These are phyloP conservation scores for Oenanthe sinensis DNA, from an alignment of 129 eudicot genomes.

Conservation along the genomic window DNA sequence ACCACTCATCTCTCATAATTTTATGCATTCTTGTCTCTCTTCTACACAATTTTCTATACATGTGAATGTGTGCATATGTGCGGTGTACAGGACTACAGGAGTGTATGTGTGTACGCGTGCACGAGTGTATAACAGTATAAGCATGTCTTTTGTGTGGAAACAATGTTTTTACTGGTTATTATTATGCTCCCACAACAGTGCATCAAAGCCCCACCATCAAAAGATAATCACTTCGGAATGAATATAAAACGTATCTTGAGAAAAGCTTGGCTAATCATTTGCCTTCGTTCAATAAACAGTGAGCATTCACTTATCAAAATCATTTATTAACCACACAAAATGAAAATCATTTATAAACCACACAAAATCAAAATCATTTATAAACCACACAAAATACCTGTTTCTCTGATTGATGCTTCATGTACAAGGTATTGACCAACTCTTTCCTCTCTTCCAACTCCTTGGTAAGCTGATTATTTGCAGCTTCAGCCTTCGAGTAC, in stretches of 20 bases:
- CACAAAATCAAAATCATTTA: not conserved
- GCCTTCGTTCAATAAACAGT: not conserved
- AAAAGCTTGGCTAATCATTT: not conserved
- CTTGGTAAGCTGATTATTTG: conserved; percentile 49
- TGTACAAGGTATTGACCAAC: conserved; percentile 59
- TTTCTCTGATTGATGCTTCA: conserved; percentile 79
- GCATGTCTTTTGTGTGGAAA: not conserved
- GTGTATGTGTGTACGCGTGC: not conserved
- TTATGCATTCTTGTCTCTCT: not conserved
- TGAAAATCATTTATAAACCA: not conserved
- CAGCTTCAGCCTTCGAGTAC: conserved; percentile 61
- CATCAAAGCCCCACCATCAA: not conserved
- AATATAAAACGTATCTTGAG: not conserved
- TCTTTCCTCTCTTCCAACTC: conserved; percentile 78
- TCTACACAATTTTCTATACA: not conserved
- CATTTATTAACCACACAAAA: not conserved
- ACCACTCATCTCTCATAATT: not conserved
- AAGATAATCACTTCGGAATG: not conserved
- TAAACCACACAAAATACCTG: conserved; percentile 43
- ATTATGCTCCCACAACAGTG: not conserved
- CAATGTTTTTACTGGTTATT: not conserved
- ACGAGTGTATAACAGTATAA: not conserved
- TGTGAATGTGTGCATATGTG: not conserved
- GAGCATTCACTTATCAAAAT: not conserved
- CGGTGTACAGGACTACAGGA: not conserved